phyloP scores from a whole-genome alignment of 1,284 basidiomycete genomes.

The Malassezia nana region DNA sequence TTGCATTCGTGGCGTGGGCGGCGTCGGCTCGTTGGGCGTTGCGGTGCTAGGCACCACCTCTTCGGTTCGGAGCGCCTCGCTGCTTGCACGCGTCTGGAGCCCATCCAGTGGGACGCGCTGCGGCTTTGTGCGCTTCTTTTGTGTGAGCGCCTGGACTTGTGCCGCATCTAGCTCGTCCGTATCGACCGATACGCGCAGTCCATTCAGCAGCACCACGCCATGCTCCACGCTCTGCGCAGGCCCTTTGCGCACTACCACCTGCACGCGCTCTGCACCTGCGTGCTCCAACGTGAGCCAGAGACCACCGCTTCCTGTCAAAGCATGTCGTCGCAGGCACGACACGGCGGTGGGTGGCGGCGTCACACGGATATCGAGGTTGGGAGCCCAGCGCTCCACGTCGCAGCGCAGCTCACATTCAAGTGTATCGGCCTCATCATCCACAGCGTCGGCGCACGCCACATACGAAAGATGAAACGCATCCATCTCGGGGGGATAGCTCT shows the following conservation, averaged over 20 bases:
- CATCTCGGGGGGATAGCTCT: constrained; percentile 79
- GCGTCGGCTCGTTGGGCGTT: not conserved
- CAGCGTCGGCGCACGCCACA: constrained; percentile 52
- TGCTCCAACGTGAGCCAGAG: constrained; percentile 93
- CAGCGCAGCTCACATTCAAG: constrained; percentile 91
- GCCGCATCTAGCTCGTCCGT: constrained; percentile 76
- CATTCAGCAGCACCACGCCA: constrained; percentile 78
- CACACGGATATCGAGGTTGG: constrained; percentile 75
- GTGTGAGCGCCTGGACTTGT: constrained; percentile 73
- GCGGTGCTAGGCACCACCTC: not conserved
- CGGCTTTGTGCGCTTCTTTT: constrained; percentile 77
- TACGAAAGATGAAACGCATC: constrained; percentile 76
- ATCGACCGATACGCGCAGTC: constrained; percentile 74
- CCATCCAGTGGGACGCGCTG: constrained; percentile 77
- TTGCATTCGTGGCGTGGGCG: constrained; percentile 22
- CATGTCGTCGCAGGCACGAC: constrained; percentile 73
- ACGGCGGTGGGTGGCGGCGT: constrained; percentile 84
- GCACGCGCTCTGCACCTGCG: constrained; percentile 59
- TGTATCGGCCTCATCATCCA: constrained; percentile 50
- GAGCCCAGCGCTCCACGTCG: constrained; percentile 83
- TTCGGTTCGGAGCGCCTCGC: not conserved
- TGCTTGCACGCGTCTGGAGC: not conserved
- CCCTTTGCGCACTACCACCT: constrained; percentile 63
- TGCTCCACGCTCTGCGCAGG: constrained; percentile 54
- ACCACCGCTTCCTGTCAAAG: constrained; percentile 74